phyloP scores from a whole-genome alignment of 1,284 basidiomycete genomes.

The Ustilago xerochloae region DNA sequence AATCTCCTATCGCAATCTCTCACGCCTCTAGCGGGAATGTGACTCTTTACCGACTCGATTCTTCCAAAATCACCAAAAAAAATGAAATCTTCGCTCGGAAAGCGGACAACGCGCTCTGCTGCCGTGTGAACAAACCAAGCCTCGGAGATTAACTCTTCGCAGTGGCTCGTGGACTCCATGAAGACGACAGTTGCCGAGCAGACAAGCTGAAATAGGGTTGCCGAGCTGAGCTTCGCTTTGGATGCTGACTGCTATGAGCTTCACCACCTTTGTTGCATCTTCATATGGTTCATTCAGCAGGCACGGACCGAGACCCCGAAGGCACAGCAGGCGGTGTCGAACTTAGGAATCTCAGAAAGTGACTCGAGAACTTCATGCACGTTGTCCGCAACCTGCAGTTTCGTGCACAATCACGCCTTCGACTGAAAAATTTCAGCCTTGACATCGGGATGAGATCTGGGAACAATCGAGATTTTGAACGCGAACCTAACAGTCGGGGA shows the following conservation, averaged over 20 bases:
- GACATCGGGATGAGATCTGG: background rate
- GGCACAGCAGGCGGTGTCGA: background rate
- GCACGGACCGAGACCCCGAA: background rate
- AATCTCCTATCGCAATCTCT: background rate
- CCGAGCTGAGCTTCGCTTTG: background rate
- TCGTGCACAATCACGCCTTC: constrained; percentile 26
- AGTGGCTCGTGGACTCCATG: too few species aligned
- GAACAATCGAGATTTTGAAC: background rate
- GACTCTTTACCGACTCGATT: constrained; percentile 4
- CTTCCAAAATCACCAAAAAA: constrained; percentile 3
- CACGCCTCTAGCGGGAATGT: background rate
- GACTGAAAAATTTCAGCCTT: background rate
- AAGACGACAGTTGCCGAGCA: too few species aligned
- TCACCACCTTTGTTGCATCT: too few species aligned
- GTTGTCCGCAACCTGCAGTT: constrained; percentile 7
- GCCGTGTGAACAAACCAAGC: background rate
- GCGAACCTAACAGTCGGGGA: constrained; percentile 3
- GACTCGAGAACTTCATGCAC: constrained; percentile 10
- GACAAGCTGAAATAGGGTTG: background rate
- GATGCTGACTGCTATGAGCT: too few species aligned
- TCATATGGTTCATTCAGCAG: background rate
- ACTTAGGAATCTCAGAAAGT: background rate
- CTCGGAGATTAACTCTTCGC: background rate
- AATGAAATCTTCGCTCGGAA: background rate
- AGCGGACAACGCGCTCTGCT: background rate